These are phyloP conservation scores for Penstemon davidsonii DNA, from an alignment of 257 asterid genomes.

Conservation along the genomic window DNA sequence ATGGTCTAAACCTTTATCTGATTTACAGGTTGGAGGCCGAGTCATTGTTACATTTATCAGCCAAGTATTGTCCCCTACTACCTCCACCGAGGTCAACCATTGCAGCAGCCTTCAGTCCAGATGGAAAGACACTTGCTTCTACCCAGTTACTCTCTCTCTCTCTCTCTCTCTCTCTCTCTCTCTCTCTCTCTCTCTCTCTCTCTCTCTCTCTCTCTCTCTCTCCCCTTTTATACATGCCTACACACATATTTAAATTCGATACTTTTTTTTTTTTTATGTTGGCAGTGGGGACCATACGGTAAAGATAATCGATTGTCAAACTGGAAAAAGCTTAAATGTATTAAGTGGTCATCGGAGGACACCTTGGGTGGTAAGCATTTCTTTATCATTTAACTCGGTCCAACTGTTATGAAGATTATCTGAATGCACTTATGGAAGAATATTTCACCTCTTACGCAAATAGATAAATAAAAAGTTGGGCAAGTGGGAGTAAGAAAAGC, in stretches of 20 bases:
- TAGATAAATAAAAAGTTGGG: not conserved
- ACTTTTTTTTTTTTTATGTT: conserved; percentile 18
- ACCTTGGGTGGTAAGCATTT: conserved; percentile 94
- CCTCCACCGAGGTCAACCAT: conserved; percentile 99
- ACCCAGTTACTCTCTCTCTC: conserved; percentile 66
- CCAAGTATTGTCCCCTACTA: conserved; percentile 77
- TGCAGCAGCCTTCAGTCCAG: conserved; percentile 97
- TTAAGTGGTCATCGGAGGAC: conserved; percentile 97
- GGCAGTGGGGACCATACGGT: conserved; percentile 98
- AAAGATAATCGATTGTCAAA: conserved; percentile 86
- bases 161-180: not conserved
- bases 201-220: not conserved
- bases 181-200: conserved; percentile 22
- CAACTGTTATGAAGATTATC: conserved; percentile 5
- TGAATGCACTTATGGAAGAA: not conserved
- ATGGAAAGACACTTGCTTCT: conserved; percentile 92
- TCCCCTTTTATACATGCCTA: too few species aligned
- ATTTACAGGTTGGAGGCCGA: conserved; percentile 87
- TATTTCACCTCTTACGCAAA: conserved; percentile 8
- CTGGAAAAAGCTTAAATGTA: conserved; percentile 90
- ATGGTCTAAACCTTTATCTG: conserved; percentile 15
- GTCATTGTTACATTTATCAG: conserved; percentile 75
- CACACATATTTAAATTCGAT: not conserved
- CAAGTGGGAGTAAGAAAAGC: not conserved
- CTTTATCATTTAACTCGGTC: conserved; percentile 21